These are phyloP conservation scores for Cryptosporidium xiaoi DNA, from an alignment of 169 alveolate species.

Conservation along the genomic window DNA sequence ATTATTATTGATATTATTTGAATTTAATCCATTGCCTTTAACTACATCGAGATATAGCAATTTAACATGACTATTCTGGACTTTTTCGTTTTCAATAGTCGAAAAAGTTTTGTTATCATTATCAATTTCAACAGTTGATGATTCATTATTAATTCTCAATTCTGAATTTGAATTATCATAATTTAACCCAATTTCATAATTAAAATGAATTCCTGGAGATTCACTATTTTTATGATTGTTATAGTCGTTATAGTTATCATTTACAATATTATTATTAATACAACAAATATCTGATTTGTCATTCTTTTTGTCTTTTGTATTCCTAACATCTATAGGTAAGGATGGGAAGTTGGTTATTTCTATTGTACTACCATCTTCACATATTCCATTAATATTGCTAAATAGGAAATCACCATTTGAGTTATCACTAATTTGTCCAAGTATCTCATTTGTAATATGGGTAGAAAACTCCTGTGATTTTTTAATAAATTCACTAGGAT, in stretches of 20 bases:
- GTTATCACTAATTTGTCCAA: constrained; percentile 1
- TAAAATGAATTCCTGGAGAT: too few relatives aligned
- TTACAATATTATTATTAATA: neutral
- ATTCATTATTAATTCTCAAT: too few relatives aligned
- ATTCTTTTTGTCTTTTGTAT: neutral
- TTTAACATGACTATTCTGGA: neutral
- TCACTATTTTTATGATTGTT: too few relatives aligned
- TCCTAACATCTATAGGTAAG: neutral
- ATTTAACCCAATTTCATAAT: too few relatives aligned
- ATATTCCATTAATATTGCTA: neutral
- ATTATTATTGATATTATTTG: neutral
- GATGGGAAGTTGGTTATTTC: neutral
- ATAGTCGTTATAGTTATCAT: too few relatives aligned
- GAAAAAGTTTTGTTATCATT: too few relatives aligned
- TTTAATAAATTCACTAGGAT: constrained; percentile 39
- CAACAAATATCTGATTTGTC: neutral
- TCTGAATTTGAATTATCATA: too few relatives aligned
- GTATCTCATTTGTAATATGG: constrained; percentile 4
- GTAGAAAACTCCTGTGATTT: constrained; percentile 32
- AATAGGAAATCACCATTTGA: neutral
- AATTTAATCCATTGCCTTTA: constrained; percentile 1
- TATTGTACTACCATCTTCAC: neutral
- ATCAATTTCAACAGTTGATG: too few relatives aligned
- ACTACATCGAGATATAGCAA: constrained; percentile 65
- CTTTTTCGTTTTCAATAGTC: neutral